Base-by-base conservation (phyloP, 805 yeast species). In the Teunomyces kruisii region DNA sequence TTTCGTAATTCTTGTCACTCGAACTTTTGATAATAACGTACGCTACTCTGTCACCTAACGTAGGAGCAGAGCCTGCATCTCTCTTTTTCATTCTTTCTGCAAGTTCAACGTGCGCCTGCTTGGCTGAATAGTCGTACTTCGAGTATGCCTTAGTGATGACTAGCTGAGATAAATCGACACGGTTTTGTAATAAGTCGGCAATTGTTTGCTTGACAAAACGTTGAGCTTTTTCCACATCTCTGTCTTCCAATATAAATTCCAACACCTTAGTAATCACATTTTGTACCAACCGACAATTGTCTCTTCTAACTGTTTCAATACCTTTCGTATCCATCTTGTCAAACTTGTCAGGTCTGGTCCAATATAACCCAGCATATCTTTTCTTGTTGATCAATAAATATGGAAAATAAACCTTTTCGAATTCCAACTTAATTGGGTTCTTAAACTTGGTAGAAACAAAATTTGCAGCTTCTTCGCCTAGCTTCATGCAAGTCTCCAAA, bases 261-360 rank as follows among this genome's bases (percentile, higher is more conserved):
- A 94, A 70, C 1, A 94, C 96, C 46, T 88, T 87, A 15, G 96
- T 95, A 66, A 94, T 88, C 14, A 95, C 99, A 58, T 88, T 86
- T 55, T 91, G 96, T 3, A 95, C 99, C 53, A 94, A 71, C 33
- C 96, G 80, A 67, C 99, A 94, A 53, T 96, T 95, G 61, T 94
- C 99, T 74, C 99, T 83, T 65, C 99, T 83, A 35, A 94, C 99
- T 0, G 99, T 94, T 59, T 96, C 99, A 50, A 94, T 86, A 64
- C 99, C 99, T 61, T 94, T 94, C 28, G 97, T 92, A 64, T 94
- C 99, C 90, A 94, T 85, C 67, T 94, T 94, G 65, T 95, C 99
- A 57, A 80, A 88, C 52, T 88, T 88, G n/a, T 88, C 81, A 0
- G 97, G 85, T 39, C 80, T 79, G 0, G 99, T 94, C 99, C 99